Conservation (phyloP, 805 yeast species). For the Suhomyces sp. region DNA sequence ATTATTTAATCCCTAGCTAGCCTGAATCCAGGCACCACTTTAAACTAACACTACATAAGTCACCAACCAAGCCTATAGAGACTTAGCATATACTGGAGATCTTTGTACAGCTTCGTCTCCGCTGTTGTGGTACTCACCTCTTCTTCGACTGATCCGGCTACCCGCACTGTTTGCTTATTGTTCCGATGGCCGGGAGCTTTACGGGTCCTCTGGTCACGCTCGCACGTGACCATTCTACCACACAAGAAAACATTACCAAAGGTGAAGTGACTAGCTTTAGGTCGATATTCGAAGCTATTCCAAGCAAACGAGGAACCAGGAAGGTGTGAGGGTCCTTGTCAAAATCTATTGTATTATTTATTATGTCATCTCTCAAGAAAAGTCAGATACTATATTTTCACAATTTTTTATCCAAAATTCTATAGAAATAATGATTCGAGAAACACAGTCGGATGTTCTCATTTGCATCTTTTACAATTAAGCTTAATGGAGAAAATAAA, state of each 20-base stretch:
- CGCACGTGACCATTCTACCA: not conserved
- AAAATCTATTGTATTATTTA: too few species aligned
- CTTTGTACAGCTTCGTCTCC: not conserved
- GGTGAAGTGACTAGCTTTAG: not conserved
- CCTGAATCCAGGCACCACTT: not conserved
- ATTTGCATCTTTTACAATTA: not conserved
- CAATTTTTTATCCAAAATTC: not conserved
- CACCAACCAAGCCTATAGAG: not conserved
- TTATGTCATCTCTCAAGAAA: too few species aligned
- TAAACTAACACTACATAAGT: not conserved
- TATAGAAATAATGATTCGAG: not conserved
- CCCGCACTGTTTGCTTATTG: not conserved
- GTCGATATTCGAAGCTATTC: not conserved
- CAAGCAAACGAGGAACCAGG: too few species aligned
- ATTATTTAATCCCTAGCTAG: not conserved
- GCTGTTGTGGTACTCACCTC: not conserved
- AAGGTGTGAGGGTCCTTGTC: too few species aligned
- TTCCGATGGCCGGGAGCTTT: not conserved
- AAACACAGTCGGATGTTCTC: not conserved
- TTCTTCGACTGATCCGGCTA: not conserved
- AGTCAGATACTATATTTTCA: not conserved
- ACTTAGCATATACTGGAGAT: not conserved
- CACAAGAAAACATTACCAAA: not conserved
- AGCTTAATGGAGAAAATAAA: too few species aligned
- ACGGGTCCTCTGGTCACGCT: not conserved